phyloP scores from a whole-genome alignment of 2,329 filamentous ascomycete genomes.

The Xylariales sp. region DNA sequence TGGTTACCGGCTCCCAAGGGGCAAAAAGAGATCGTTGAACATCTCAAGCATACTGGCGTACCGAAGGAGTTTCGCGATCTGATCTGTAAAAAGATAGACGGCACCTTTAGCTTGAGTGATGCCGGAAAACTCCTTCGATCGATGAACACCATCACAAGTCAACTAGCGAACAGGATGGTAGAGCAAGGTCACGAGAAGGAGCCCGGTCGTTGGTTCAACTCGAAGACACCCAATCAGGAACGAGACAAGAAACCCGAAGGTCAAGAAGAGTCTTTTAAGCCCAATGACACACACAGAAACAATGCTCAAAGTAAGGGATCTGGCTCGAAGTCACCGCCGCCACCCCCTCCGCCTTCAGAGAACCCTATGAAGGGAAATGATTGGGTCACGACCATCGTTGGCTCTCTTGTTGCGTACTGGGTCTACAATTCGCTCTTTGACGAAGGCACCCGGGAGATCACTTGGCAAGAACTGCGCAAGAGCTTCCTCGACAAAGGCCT shows the following conservation, averaged over 20 bases:
- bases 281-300: not conserved
- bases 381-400: conserved; percentile 49
- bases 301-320: conserved; percentile 7
- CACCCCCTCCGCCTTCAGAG: conserved; percentile 8
- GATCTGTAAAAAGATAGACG: conserved; percentile 11
- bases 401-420: conserved; percentile 36
- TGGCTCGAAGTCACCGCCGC: not conserved
- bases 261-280: not conserved
- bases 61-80: conserved; percentile 15
- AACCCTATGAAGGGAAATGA: conserved; percentile 20
- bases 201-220: not conserved
- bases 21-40: conserved; percentile 6
- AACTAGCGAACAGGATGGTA: conserved; percentile 11
- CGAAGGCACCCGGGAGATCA: conserved; percentile 67
- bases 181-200: too few relatives aligned
- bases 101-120: conserved; percentile 10
- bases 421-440: conserved; percentile 38
- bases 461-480: conserved; percentile 92
- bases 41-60: conserved; percentile 15
- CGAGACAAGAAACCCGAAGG: not conserved
- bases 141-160: conserved; percentile 13
- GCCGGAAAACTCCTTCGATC: conserved; percentile 13
- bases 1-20: conserved; percentile 7
- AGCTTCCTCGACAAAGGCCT: conserved; percentile 95
- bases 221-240: not conserved